Evolutionary conservation across 2,329 filamentous ascomycete species (phyloP), one percentile per base, ranked within the genome.

Genomic region (Nigrograna mackinnonii): DNA sequence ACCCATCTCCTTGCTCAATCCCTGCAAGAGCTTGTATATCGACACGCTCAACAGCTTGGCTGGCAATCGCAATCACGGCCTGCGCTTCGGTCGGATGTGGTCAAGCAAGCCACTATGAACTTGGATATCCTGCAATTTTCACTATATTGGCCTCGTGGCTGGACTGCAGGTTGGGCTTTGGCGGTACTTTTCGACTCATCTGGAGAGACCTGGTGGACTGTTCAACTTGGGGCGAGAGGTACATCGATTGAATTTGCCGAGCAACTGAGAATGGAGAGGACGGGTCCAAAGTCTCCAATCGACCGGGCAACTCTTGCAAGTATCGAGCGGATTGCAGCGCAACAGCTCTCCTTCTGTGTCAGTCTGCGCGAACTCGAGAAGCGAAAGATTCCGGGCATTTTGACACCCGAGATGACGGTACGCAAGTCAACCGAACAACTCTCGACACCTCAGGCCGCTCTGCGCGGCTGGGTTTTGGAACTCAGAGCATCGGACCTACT

Each of bases 131-230:
- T 83, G 38, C 78, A 84, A 46, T 82, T 85, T 43, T 75, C 80
- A 13, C 87, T 91, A 71, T 84, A 95, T 49, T 82, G 79, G 56
- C 85, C 84, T 55, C 74, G 75, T 44, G 83, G 81, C n/a, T 95
- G 91, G 89, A 77, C 77, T 7, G 63, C 79, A 12, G 74, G 79
- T 39, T 96, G 89, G 88, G 82, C 85, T 49, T 71, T 95, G 28
- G 84, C 85, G 51, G 78, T 87, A 34, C 44, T 67, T 2, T 54
- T 70, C 16, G 63, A 63, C 39, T 41, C 63, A 2, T 49, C 60
- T 13, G 68, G 68, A 6, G 58, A 64, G 35, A 62, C 55, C 28
- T 71, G 68, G 68, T 70, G 67, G 67, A 54, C 67, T 12, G 43
- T 66, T 9, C 55, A 68, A 41, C 43, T 68, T 36, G 49, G 48